Conservation (phyloP, 805 yeast species). For the Myxozyma nipponensis region DNA sequence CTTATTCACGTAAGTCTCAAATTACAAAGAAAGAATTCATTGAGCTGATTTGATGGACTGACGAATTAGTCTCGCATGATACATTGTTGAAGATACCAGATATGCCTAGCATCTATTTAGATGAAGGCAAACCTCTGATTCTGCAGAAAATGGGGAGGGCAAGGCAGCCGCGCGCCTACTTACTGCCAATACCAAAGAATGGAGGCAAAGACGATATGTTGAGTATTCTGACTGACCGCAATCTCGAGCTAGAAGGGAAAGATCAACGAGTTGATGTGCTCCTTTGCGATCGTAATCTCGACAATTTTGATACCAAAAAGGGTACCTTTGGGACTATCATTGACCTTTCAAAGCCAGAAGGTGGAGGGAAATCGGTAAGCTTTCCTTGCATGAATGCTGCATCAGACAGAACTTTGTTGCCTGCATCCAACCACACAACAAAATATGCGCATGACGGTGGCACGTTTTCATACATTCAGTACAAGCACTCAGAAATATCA, state of each 20-base stretch:
- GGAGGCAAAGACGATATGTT: constrained; percentile 20
- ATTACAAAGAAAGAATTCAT: too few relatives aligned
- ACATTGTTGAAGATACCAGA: constrained; percentile 25
- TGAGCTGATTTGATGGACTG: too few relatives aligned
- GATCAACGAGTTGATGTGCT: constrained; percentile 29
- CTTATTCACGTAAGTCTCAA: constrained; percentile 12
- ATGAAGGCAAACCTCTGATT: constrained; percentile 14
- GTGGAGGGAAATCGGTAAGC: not conserved
- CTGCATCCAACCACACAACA: constrained; percentile 44
- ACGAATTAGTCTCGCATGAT: constrained; percentile 27
- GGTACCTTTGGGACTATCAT: constrained; percentile 15
- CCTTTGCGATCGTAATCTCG: constrained; percentile 28
- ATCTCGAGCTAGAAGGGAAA: constrained; percentile 21
- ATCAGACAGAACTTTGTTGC: constrained; percentile 43
- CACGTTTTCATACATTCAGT: constrained; percentile 51
- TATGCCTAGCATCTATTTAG: constrained; percentile 10
- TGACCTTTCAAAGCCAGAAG: constrained; percentile 16
- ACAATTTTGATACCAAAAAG: constrained; percentile 1
- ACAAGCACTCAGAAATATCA: constrained; percentile 41
- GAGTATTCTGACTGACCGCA: constrained; percentile 31
- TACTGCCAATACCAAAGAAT: constrained; percentile 29
- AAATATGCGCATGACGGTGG: constrained; percentile 46
- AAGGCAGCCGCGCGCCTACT: constrained; percentile 18
- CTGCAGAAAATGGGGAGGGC: constrained; percentile 17
- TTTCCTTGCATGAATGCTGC: constrained; percentile 46